These are phyloP conservation scores for Rhinocladiella mackenziei DNA, from an alignment of 2,329 filamentous ascomycete species.

Conservation along the genomic window DNA sequence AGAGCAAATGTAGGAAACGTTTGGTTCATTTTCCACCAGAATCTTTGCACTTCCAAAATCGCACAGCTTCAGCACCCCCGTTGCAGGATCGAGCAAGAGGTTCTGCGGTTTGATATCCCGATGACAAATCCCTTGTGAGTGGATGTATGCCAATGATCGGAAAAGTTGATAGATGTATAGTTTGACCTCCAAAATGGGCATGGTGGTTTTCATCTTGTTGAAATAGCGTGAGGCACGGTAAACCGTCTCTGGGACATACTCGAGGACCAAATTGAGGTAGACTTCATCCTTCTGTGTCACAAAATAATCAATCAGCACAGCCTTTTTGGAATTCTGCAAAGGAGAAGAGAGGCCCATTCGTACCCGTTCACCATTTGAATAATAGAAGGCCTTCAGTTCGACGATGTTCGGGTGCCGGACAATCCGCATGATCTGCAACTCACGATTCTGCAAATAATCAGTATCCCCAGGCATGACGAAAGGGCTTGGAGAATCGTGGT, in stretches of 20 bases:
- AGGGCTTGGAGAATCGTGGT: slow-evolving; percentile 1
- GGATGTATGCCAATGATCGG: slow-evolving; percentile 95
- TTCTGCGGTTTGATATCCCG: slow-evolving; percentile 99
- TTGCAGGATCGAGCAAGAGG: slow-evolving; percentile 83
- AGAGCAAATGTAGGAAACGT: slow-evolving; percentile 99
- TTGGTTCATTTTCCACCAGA: slow-evolving; percentile 95
- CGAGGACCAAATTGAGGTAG: slow-evolving; percentile 95
- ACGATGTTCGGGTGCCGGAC: slow-evolving; percentile 98
- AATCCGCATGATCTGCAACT: slow-evolving; percentile 99
- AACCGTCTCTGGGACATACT: slow-evolving; percentile 97
- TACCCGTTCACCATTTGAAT: slow-evolving; percentile 97
- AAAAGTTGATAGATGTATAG: slow-evolving; percentile 99
- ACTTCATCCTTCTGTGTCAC: slow-evolving; percentile 85
- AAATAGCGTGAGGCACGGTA: slow-evolving; percentile 98
- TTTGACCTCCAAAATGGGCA: slow-evolving; percentile 98
- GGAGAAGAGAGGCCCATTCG: too few species aligned
- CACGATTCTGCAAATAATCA: slow-evolving; percentile 71
- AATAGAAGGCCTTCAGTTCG: slow-evolving; percentile 98
- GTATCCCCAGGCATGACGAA: slow-evolving; percentile 18
- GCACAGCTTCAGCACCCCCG: slow-evolving; percentile 91
- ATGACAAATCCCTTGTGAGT: slow-evolving; percentile 98
- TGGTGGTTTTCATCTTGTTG: slow-evolving; percentile 99
- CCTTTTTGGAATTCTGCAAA: slow-evolving; percentile 1
- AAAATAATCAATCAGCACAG: neutral
- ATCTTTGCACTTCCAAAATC: slow-evolving; percentile 99